A percentile compares a stretch with the other conserved stretches of the same genome.
These are phyloP conservation scores for Forsythia suspensa DNA, from an alignment of 257 asterid genomes.

Conservation along the genomic window DNA sequence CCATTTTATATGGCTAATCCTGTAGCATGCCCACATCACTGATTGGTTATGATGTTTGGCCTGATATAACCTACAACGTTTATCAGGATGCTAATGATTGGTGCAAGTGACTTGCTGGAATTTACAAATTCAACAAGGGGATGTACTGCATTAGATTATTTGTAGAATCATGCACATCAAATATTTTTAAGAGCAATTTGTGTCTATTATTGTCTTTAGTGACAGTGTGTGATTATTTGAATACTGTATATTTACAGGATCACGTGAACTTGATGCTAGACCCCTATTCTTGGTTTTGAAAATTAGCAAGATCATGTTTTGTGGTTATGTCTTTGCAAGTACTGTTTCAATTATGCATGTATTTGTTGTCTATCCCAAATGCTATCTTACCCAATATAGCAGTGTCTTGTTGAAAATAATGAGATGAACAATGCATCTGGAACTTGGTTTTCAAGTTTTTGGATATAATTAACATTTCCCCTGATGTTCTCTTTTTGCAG, in stretches of 20 bases:
- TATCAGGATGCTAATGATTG: background rate
- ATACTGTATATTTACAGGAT: background rate
- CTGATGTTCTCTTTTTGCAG: conserved; percentile 5
- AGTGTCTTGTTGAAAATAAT: no score
- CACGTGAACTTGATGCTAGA: no score
- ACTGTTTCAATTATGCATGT: no score
- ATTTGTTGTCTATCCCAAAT: no score
- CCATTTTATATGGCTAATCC: background rate
- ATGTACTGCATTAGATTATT: background rate
- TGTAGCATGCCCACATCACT: conserved; percentile 4
- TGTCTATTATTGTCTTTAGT: background rate
- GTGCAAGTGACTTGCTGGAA: background rate
- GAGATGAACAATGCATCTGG: no score
- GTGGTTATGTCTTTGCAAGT: no score
- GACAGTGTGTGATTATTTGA: background rate
- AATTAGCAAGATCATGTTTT: no score
- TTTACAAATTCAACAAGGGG: conserved; percentile 10
- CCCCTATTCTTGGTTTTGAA: no score
- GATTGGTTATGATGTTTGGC: conserved; percentile 6
- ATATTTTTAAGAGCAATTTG: background rate
- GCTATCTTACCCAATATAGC: no score
- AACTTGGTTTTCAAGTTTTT: no score
- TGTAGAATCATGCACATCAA: conserved; percentile 2
- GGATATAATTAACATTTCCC: background rate
- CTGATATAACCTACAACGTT: conserved; percentile 2